Conservation (phyloP, 2,329 filamentous ascomycete genomes). For the Diaporthe amygdali region DNA sequence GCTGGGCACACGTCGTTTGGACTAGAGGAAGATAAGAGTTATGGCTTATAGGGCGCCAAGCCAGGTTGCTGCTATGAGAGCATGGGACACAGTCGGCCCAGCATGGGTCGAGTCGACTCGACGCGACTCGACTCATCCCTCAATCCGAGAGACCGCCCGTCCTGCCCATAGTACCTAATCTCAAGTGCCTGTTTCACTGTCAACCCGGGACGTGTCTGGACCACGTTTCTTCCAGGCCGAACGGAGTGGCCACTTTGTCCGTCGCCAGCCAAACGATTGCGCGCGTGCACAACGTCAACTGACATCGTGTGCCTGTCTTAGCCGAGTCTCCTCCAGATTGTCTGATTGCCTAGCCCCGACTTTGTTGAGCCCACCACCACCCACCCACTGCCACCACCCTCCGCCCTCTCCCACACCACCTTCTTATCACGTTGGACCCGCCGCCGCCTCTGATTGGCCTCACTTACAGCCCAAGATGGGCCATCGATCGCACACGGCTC, state of each 20-base stretch:
- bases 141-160: no score
- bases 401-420: slow-evolving; percentile 12
- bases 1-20: background rate
- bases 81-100: background rate
- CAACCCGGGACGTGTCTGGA: background rate
- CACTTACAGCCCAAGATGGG: background rate
- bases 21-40: background rate
- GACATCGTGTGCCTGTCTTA: slow-evolving; percentile 4
- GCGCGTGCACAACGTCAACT: background rate
- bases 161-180: background rate
- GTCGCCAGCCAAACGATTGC: slow-evolving; percentile 8
- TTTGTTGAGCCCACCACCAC: slow-evolving; percentile 1
- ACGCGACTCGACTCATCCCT: background rate
- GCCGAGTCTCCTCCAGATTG: background rate
- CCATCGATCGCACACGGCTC: background rate
- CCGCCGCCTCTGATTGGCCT: slow-evolving; percentile 20
- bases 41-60: no score
- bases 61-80: background rate
- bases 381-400: background rate
- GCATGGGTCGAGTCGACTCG: background rate
- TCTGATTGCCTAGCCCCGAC: background rate
- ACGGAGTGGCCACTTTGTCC: background rate
- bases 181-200: background rate
- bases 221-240: background rate
- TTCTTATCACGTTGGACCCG: slow-evolving; percentile 25